Evolutionary conservation across 441 rosid genomes (phyloP).

Genomic region (Arabidopsis lyrata): DNA sequence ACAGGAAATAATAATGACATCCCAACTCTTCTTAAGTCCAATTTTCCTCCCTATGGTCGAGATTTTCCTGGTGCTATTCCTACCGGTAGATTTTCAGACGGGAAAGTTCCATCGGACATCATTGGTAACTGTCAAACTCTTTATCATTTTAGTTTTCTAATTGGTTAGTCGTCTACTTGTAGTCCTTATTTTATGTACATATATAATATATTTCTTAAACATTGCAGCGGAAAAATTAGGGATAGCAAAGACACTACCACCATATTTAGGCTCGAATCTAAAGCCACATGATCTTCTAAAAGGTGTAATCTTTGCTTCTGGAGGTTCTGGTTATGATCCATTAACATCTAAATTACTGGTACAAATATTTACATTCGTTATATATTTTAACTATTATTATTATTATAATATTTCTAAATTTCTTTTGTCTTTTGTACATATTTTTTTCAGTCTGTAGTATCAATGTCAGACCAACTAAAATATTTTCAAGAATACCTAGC

Average conservation of each 20-base stretch:
- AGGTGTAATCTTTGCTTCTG: slow-evolving; percentile 54
- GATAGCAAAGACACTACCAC: slow-evolving; percentile 42
- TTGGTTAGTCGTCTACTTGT: not conserved
- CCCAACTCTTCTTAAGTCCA: slow-evolving; percentile 42
- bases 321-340: slow-evolving; percentile 55
- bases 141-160: not conserved
- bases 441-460: slow-evolving; percentile 56
- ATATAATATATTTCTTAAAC: not conserved
- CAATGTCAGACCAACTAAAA: slow-evolving; percentile 63
- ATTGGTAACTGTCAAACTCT: slow-evolving; percentile 39
- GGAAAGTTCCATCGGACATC: slow-evolving; percentile 58
- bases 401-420: not conserved
- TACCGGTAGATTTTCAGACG: slow-evolving; percentile 60
- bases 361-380: not conserved
- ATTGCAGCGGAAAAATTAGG: slow-evolving; percentile 45
- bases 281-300: slow-evolving; percentile 45
- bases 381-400: not conserved
- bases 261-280: slow-evolving; percentile 45
- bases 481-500: slow-evolving; percentile 58
- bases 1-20: slow-evolving; percentile 54
- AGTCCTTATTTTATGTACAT: not conserved
- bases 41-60: slow-evolving; percentile 57
- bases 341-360: slow-evolving; percentile 49
- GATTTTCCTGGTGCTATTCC: slow-evolving; percentile 49
- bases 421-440: not conserved